These are phyloP conservation scores for Debaryomyces sp. DNA, from an alignment of 1,139 yeast genomes.

Conservation along the genomic window DNA sequence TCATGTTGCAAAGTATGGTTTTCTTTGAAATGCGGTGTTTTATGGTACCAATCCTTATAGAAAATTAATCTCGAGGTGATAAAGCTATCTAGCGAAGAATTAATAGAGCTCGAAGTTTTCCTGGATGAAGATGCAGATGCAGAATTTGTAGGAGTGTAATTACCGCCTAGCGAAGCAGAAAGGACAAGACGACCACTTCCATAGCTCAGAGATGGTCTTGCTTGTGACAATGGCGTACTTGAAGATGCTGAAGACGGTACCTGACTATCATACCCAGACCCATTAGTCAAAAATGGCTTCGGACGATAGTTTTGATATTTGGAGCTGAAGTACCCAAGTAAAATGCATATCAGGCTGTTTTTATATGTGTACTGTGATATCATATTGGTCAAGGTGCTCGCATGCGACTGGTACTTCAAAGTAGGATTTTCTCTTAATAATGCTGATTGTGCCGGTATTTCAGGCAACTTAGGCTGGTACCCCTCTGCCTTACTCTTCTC, in stretches of 20 bases:
- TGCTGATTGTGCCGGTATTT: slow-evolving; percentile 35
- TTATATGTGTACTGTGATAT: slow-evolving; percentile 28
- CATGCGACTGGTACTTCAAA: slow-evolving; percentile 35
- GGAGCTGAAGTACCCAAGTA: slow-evolving; percentile 37
- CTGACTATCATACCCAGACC: slow-evolving; percentile 1
- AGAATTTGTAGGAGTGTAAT: slow-evolving; percentile 9
- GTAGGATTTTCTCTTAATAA: slow-evolving; percentile 36
- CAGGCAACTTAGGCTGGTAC: slow-evolving; percentile 24
- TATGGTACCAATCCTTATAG: slow-evolving; percentile 42
- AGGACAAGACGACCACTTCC: slow-evolving; percentile 23
- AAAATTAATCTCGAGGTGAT: slow-evolving; percentile 33
- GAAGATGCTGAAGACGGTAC: slow-evolving; percentile 10
- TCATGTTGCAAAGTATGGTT: slow-evolving; percentile 8
- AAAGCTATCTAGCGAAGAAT: slow-evolving; percentile 19
- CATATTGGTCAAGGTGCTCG: slow-evolving; percentile 27
- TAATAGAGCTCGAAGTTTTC: slow-evolving; percentile 1
- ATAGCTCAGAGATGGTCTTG: not conserved
- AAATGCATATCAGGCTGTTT: slow-evolving; percentile 28
- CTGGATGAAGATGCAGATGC: not conserved
- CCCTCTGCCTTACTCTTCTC: slow-evolving; percentile 29
- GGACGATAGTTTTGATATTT: slow-evolving; percentile 19
- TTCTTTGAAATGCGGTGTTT: slow-evolving; percentile 25
- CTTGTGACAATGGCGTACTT: slow-evolving; percentile 5
- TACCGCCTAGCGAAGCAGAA: slow-evolving; percentile 17
- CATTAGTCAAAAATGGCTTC: slow-evolving; percentile 1